These are phyloP conservation scores for Megacollybia marginata DNA, from an alignment of 768 basidiomycete genomes.

Conservation along the genomic window DNA sequence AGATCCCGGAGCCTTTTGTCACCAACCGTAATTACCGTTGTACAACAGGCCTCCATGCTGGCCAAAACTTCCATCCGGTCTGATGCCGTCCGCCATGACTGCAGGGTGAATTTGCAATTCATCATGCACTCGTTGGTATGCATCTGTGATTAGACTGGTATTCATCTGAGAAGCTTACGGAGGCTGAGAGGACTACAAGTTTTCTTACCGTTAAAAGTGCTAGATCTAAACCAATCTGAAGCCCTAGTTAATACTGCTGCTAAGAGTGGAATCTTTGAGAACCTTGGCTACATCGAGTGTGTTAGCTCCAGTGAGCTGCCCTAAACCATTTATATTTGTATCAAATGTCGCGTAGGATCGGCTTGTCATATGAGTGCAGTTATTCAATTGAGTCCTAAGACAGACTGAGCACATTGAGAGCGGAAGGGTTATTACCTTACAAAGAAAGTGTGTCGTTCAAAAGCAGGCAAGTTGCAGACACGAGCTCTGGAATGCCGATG, in stretches of 20 bases:
- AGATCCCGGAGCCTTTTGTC: too few relatives aligned
- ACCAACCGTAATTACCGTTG: too few relatives aligned
- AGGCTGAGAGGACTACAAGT: too few relatives aligned
- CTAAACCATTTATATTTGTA: constrained; percentile 32
- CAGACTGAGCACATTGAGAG: too few relatives aligned
- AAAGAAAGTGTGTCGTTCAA: constrained; percentile 33
- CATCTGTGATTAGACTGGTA: constrained; percentile 36
- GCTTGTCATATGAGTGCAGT: constrained; percentile 43
- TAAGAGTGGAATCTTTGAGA: too few relatives aligned
- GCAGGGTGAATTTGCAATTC: constrained; percentile 44
- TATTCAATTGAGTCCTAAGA: constrained; percentile 29
- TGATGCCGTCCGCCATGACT: constrained; percentile 53
- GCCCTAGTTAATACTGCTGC: too few relatives aligned
- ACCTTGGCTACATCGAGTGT: constrained; percentile 56
- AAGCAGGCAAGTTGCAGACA: constrained; percentile 50
- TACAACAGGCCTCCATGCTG: too few relatives aligned
- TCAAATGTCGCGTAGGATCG: constrained; percentile 45
- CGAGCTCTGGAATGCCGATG: constrained; percentile 57
- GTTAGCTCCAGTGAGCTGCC: constrained; percentile 57
- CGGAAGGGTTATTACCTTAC: too few relatives aligned
- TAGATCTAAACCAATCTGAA: constrained; percentile 53
- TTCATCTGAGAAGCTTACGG: too few relatives aligned
- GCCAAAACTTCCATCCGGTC: constrained; percentile 44
- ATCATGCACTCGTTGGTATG: constrained; percentile 42
- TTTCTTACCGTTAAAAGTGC: constrained; percentile 32